Base-by-base conservation (phyloP, 225 moss, liverwort and hornwort genomes). In the Sphagnum contortum region DNA sequence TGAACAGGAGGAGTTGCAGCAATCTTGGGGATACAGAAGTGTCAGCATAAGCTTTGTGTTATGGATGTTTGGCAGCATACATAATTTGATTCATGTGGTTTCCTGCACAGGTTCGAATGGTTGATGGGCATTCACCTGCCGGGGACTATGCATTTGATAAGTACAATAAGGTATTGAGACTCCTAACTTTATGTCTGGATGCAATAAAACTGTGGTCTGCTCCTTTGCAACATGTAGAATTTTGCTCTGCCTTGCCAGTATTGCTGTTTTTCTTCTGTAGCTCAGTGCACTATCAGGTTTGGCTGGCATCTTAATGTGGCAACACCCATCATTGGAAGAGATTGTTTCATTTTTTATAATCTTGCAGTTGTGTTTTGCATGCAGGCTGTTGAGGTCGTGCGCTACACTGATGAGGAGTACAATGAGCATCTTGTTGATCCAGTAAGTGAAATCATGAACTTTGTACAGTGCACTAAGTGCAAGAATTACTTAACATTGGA, bases 71-170 rank as follows among this genome's bases (percentile, higher is more conserved):
- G 29, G 29, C 29, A 29, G 29, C 29, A 29, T 29, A 29, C 0
- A 29, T 29, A 52, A 48, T 48, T n/a, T 61, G 61, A 61, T 48
- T 8, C 45, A 61, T 50, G 9, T 46, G 4, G 6, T 46, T 50
- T 5, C 61, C 66, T 47, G 45, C 67, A 69, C 89, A 94, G 94
- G 87, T 91, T 46, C 89, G 93, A 66, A 79, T 98, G 45, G 82
- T 91, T 44, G 98, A 98, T 66, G 85, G 72, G 67, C 80, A 77
- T 46, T 80, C 72, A 67, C 98, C 98, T 9, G 77, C 84, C 55
- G 98, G 98, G 57, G 93, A 98, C 64, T 98, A 98, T 74, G 91
- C 93, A 6, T 98, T 98, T 59, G 89, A 93, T 47, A 98, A 98
- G 76, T 98, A 98, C 61, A 98, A 98, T 66, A 98, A 98, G 93